Conservation (phyloP, 2,329 filamentous ascomycete genomes). For the Sclerotinia spermophila region DNA sequence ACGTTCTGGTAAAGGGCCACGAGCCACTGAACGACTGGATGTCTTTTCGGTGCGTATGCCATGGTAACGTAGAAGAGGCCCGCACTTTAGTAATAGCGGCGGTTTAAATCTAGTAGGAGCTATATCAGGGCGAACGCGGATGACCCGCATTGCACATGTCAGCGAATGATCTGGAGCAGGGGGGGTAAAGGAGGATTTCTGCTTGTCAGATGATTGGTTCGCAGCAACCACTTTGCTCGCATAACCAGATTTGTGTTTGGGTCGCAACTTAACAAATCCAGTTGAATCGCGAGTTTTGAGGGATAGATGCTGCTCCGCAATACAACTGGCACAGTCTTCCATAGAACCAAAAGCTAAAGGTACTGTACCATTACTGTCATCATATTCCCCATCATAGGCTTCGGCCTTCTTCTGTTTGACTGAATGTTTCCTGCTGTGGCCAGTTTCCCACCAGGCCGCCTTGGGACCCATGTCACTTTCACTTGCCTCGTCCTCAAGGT, state of each 20-base stretch:
- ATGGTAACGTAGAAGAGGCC: conserved; percentile 84
- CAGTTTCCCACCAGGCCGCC: conserved; percentile 73
- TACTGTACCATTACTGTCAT: conserved; percentile 55
- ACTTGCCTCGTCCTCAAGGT: conserved; percentile 47
- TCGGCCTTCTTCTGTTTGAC: conserved; percentile 48
- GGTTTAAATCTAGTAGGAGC: conserved; percentile 74
- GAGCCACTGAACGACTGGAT: conserved; percentile 38
- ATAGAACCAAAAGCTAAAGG: conserved; percentile 22
- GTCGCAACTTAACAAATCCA: conserved; percentile 15
- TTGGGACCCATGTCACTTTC: conserved; percentile 47
- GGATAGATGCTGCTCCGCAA: conserved; percentile 19
- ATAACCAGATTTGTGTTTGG: conserved; percentile 19
- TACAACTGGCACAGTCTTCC: conserved; percentile 23
- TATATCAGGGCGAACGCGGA: conserved; percentile 37
- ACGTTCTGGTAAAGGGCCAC: conserved; percentile 47
- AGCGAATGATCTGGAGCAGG: conserved; percentile 33
- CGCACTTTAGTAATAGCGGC: conserved; percentile 79
- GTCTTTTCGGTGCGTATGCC: conserved; percentile 66
- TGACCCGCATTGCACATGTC: conserved; percentile 38
- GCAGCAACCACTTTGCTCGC: conserved; percentile 18
- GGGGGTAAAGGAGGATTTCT: conserved; percentile 1
- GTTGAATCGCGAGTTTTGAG: neutral
- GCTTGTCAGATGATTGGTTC: conserved; percentile 9
- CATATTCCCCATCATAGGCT: conserved; percentile 64
- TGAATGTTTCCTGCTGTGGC: conserved; percentile 41